These are phyloP conservation scores for Malassezia cuniculi DNA, from an alignment of 1,284 basidiomycete species.

Conservation along the genomic window DNA sequence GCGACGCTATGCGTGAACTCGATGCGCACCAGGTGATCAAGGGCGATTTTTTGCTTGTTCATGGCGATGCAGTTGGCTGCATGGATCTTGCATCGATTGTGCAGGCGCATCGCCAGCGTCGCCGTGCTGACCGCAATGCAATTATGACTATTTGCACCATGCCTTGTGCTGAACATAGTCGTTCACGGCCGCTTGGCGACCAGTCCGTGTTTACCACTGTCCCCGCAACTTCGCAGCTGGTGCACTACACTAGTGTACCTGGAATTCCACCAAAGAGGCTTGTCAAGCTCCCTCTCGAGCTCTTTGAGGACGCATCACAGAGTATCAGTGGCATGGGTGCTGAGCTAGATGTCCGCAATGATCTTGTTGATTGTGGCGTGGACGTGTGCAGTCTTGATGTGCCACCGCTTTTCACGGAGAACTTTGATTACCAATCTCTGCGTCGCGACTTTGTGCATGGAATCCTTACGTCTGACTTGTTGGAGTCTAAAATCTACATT, in stretches of 20 bases:
- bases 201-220: conserved; percentile 30
- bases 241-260: conserved; percentile 43
- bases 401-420: conserved; percentile 91
- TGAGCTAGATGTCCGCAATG: conserved; percentile 69
- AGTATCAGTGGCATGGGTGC: conserved; percentile 18
- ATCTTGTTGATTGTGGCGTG: conserved; percentile 66
- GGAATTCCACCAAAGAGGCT: conserved; percentile 26
- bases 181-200: conserved; percentile 23
- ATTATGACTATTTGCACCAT: conserved; percentile 62
- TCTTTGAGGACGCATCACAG: conserved; percentile 19
- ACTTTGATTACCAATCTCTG: conserved; percentile 91
- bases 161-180: conserved; percentile 16
- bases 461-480: conserved; percentile 83
- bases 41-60: conserved; percentile 64
- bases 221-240: conserved; percentile 37
- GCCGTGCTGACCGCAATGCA: conserved; percentile 73
- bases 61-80: conserved; percentile 86
- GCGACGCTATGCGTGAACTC: conserved; percentile 90
- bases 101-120: conserved; percentile 70
- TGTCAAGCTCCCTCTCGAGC: conserved; percentile 37
- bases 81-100: conserved; percentile 80
- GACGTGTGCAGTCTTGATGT: conserved; percentile 61
- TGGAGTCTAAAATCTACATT: conserved; percentile 87
- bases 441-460: conserved; percentile 87
- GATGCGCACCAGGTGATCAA: conserved; percentile 78